Evolutionary conservation across 305 asterid genomes (phyloP).

Genomic region (Stenogyne calaminthoides): DNA sequence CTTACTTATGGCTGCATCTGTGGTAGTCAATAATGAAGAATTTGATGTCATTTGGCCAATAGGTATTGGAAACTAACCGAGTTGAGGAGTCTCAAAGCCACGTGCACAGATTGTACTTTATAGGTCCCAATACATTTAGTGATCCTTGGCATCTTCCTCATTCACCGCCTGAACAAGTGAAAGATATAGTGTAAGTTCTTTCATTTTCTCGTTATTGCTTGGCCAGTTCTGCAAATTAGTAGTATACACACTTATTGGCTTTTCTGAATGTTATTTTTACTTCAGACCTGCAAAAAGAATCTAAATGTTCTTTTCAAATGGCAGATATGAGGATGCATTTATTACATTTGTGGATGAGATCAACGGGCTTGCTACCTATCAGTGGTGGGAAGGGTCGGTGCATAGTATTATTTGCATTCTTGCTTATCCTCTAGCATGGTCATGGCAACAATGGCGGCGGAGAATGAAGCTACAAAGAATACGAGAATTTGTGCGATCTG

Average conservation of each 20-base stretch:
- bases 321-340: conserved; percentile 79
- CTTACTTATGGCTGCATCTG: not conserved
- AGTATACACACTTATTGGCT: not conserved
- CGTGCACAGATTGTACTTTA: conserved; percentile 80
- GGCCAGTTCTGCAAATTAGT: too few relatives aligned
- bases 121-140: conserved; percentile 75
- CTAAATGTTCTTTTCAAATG: conserved; percentile 28
- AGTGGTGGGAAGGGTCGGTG: conserved; percentile 94
- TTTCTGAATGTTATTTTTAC: conserved; percentile 2
- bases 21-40: conserved; percentile 14
- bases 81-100: conserved; percentile 87
- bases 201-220: not conserved
- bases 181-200: conserved; percentile 71
- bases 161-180: conserved; percentile 80
- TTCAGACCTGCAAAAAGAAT: conserved; percentile 14
- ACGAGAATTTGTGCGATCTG: conserved; percentile 86
- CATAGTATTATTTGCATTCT: conserved; percentile 62
- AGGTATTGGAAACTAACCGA: conserved; percentile 89
- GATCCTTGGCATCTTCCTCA: conserved; percentile 95
- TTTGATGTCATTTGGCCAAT: conserved; percentile 32
- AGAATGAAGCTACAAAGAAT: conserved; percentile 69
- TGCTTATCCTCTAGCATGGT: conserved; percentile 85
- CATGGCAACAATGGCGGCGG: conserved; percentile 91
- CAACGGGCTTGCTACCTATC: conserved; percentile 69
- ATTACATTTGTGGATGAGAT: conserved; percentile 77